Conservation (phyloP, 305 asterid genomes). For the Striga hermonthica region DNA sequence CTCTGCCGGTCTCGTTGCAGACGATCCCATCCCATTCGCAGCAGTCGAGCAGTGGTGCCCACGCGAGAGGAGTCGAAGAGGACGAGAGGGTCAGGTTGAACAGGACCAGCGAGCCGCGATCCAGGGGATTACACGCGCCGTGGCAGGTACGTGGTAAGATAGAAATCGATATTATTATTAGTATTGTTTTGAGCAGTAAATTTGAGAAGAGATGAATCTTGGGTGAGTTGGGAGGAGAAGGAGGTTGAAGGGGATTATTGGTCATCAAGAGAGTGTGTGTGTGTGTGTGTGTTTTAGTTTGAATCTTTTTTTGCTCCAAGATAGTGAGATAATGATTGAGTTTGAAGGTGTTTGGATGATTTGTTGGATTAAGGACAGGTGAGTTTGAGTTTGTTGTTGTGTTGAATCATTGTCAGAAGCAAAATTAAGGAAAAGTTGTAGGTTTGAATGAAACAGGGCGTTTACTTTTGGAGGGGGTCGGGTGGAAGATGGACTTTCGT, state of each 20-base stretch:
- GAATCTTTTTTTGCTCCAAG: neutral
- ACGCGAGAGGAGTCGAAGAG: conserved; percentile 52
- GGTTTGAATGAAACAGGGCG: too few species aligned
- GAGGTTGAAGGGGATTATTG: too few species aligned
- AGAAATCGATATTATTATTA: conserved; percentile 32
- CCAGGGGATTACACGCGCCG: conserved; percentile 50
- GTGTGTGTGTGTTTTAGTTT: too few species aligned
- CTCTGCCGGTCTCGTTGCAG: conserved; percentile 58
- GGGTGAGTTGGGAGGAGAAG: too few species aligned
- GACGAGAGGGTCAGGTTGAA: conserved; percentile 44
- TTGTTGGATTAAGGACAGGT: neutral
- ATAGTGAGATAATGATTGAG: neutral
- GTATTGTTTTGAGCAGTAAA: conserved; percentile 27
- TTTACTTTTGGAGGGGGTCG: too few species aligned
- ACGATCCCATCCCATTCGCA: conserved; percentile 78
- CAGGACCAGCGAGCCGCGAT: conserved; percentile 46
- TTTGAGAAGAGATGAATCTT: conserved; percentile 30
- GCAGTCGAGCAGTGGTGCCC: conserved; percentile 64
- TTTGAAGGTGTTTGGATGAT: neutral
- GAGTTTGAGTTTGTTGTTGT: neutral
- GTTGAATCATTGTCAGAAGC: neutral
- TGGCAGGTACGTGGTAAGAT: conserved; percentile 36
- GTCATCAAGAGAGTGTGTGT: neutral
- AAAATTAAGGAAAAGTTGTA: too few species aligned
- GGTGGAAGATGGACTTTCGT: too few species aligned